phyloP scores from a whole-genome alignment of 176 grass and related monocot genomes.

The Carex myosuroides region DNA sequence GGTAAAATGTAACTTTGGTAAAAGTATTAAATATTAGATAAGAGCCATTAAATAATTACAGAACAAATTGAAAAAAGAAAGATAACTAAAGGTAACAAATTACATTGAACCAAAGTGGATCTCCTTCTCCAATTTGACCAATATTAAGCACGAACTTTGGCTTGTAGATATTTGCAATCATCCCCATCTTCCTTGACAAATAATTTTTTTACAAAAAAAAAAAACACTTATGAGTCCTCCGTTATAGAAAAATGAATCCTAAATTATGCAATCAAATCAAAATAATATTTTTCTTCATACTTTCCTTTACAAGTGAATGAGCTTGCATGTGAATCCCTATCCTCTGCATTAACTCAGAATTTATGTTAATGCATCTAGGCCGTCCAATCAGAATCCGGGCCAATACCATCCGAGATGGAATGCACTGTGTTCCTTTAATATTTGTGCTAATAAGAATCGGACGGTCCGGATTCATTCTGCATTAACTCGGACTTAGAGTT shows the following conservation, averaged over 20 bases:
- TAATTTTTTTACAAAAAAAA: not conserved
- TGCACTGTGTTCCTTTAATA: no score
- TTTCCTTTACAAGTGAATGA: not conserved
- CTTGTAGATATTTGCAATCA: conserved; percentile 38
- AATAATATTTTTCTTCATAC: not conserved
- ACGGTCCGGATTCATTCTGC: no score
- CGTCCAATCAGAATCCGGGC: no score
- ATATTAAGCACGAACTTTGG: conserved; percentile 64
- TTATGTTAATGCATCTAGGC: no score
- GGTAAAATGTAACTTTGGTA: not conserved
- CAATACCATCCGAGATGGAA: no score
- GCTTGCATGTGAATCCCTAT: not conserved
- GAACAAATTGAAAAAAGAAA: not conserved
- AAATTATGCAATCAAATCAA: not conserved
- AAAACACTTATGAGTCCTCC: not conserved
- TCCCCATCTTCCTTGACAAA: conserved; percentile 61
- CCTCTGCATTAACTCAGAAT: no score
- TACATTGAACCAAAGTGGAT: conserved; percentile 66
- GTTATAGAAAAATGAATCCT: not conserved
- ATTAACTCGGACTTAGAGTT: no score
- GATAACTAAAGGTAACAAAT: conserved; percentile 2
- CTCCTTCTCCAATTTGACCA: conserved; percentile 40
- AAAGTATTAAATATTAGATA: not conserved
- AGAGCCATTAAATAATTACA: not conserved
- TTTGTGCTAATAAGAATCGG: no score